phyloP scores from a whole-genome alignment of 2,329 filamentous ascomycete species.

The Cryphonectria carpinicola region DNA sequence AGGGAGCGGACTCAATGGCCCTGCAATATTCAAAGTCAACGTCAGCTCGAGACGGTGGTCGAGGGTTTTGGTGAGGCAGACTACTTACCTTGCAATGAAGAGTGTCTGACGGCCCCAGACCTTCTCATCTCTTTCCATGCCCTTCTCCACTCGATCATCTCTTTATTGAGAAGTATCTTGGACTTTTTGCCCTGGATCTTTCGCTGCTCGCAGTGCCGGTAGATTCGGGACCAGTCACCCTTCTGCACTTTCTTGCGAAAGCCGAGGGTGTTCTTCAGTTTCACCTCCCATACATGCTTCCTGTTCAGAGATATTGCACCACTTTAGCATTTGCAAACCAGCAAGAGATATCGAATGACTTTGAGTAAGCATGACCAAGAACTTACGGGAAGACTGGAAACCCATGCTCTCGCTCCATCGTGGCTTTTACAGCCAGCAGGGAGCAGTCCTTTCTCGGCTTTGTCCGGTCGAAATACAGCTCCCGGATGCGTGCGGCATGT shows the following conservation, averaged over 20 bases:
- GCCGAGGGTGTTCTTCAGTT: background rate
- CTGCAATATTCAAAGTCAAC: background rate
- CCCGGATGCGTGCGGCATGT: background rate
- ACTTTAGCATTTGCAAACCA: background rate
- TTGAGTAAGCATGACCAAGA: background rate
- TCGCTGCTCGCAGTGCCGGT: background rate
- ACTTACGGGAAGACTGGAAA: background rate
- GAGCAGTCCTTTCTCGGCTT: background rate
- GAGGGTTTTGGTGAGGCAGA: background rate
- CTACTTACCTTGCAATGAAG: background rate
- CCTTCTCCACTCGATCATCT: background rate
- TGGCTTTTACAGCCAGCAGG: background rate
- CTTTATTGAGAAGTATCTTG: background rate
- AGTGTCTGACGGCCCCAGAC: too few species aligned
- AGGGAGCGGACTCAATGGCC: background rate
- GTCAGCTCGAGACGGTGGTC: background rate
- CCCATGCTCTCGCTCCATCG: background rate
- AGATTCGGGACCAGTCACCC: background rate
- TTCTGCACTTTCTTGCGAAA: background rate
- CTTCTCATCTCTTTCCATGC: constrained; percentile 2
- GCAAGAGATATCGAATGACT: background rate
- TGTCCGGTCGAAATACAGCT: background rate
- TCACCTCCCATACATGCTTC: background rate
- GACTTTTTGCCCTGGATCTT: background rate
- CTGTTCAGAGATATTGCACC: background rate